phyloP scores from a whole-genome alignment of 495 filamentous ascomycete species.

The Tetracladium setigerum region DNA sequence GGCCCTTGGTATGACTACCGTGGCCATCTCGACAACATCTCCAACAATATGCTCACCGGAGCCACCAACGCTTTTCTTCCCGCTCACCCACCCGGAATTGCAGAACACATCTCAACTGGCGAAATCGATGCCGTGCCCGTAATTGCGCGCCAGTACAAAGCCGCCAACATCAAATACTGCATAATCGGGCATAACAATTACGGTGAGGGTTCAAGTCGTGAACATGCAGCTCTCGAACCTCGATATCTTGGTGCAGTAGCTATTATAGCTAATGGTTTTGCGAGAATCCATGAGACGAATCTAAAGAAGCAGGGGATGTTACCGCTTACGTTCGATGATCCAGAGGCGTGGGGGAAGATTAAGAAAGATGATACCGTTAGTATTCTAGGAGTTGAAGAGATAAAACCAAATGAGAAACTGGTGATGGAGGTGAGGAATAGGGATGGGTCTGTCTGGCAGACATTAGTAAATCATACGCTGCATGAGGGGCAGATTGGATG shows the following conservation, averaged over 20 bases:
- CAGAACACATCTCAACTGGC: conserved; percentile 77
- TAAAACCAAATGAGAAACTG: conserved; percentile 84
- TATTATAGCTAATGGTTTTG: conserved; percentile 89
- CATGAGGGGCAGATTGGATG: conserved; percentile 98
- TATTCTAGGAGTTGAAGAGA: conserved; percentile 31
- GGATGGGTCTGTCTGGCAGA: conserved; percentile 65
- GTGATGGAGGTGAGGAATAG: conserved; percentile 83
- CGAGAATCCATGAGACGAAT: conserved; percentile 99
- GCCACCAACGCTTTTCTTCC: conserved; percentile 84
- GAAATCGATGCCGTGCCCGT: conserved; percentile 78
- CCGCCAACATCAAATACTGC: conserved; percentile 86
- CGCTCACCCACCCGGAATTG: conserved; percentile 91
- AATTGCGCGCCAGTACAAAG: conserved; percentile 94
- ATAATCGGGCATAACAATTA: conserved; percentile 99
- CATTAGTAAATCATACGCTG: conserved; percentile 75
- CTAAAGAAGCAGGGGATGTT: conserved; percentile 99
- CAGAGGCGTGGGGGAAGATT: conserved; percentile 94
- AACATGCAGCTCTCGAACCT: conserved; percentile 93
- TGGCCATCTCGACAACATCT: conserved; percentile 98
- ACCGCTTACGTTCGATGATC: conserved; percentile 84
- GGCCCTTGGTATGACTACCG: conserved; percentile 98
- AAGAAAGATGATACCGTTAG: conserved; percentile 68
- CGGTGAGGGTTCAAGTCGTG: conserved; percentile 90
- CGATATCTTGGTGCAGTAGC: conserved; percentile 91
- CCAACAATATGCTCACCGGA: conserved; percentile 98